These are phyloP conservation scores for Exophiala sideris DNA, from an alignment of 2,329 filamentous ascomycete genomes.

Conservation along the genomic window DNA sequence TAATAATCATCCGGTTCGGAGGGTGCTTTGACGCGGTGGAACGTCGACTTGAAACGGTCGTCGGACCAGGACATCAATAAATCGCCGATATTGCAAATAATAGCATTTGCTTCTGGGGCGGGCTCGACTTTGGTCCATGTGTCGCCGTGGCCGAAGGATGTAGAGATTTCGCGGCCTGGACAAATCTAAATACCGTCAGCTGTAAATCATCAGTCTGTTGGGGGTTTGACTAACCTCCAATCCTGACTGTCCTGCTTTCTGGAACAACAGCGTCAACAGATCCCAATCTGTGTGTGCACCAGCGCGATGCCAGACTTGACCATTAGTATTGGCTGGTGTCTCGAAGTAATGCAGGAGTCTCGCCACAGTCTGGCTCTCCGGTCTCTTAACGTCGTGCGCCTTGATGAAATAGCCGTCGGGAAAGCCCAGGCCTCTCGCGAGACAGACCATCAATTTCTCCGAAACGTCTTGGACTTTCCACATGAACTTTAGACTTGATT, in stretches of 20 bases:
- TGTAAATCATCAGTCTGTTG: neutral
- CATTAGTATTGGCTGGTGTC: slow-evolving; percentile 30
- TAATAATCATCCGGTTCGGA: slow-evolving; percentile 54
- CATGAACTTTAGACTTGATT: slow-evolving; percentile 52
- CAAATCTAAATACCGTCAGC: slow-evolving; percentile 11
- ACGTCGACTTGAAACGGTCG: slow-evolving; percentile 64
- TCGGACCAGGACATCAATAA: slow-evolving; percentile 54
- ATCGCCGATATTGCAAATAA: slow-evolving; percentile 66
- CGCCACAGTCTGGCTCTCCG: slow-evolving; percentile 55
- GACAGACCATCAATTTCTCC: slow-evolving; percentile 57
- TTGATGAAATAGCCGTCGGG: slow-evolving; percentile 55
- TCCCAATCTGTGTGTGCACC: slow-evolving; percentile 65
- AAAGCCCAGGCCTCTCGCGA: slow-evolving; percentile 57
- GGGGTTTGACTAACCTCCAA: slow-evolving; percentile 33
- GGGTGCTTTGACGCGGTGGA: slow-evolving; percentile 63
- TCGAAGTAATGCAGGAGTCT: slow-evolving; percentile 58
- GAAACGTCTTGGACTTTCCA: slow-evolving; percentile 50
- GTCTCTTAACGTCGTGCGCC: slow-evolving; percentile 50
- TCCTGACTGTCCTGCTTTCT: slow-evolving; percentile 58
- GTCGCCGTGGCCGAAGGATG: slow-evolving; percentile 58
- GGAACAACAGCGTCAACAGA: slow-evolving; percentile 61
- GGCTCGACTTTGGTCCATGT: slow-evolving; percentile 63
- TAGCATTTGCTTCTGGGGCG: slow-evolving; percentile 42
- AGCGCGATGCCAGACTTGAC: slow-evolving; percentile 41
- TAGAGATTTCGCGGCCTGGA: slow-evolving; percentile 54